Percentiles rank a stretch among this genome's conserved stretches.
Evolutionary conservation across 352 stramenopile species (phyloP).

Genomic region (Phytophthora boehmeriae): DNA sequence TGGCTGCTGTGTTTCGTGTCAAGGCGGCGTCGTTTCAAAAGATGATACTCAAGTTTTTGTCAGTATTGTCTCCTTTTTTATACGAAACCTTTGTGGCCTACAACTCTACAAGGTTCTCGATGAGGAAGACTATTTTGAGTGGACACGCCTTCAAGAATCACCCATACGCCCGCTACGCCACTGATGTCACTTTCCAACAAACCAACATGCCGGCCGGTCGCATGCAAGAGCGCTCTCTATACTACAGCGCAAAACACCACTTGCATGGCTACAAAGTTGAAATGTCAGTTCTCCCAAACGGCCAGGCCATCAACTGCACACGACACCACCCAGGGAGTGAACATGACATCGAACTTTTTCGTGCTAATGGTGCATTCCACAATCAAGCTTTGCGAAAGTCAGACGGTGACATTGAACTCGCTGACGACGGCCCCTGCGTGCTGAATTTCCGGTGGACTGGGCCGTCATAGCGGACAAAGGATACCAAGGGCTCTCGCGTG

Average conservation of each 20-base stretch:
- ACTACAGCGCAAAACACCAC: slow-evolving; percentile 21
- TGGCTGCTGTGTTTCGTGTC: background rate
- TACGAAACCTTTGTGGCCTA: background rate
- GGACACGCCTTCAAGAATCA: slow-evolving; percentile 12
- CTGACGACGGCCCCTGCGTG: background rate
- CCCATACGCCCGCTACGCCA: slow-evolving; percentile 19
- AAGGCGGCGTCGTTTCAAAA: slow-evolving; percentile 3
- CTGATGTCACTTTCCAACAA: slow-evolving; percentile 26
- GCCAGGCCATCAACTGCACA: slow-evolving; percentile 16
- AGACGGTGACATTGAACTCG: background rate
- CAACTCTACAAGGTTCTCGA: background rate
- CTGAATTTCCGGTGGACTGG: slow-evolving; percentile 3
- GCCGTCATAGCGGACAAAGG: slow-evolving; percentile 5
- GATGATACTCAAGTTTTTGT: slow-evolving; percentile 1
- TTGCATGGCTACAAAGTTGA: slow-evolving; percentile 28
- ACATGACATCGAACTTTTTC: slow-evolving; percentile 11
- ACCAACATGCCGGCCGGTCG: slow-evolving; percentile 8
- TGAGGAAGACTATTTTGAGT: slow-evolving; percentile 4
- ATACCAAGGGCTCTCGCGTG: slow-evolving; percentile 5
- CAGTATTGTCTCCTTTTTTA: background rate
- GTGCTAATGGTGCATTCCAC: slow-evolving; percentile 12
- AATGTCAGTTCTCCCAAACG: slow-evolving; percentile 21
- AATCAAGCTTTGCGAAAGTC: slow-evolving; percentile 1
- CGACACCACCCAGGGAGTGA: slow-evolving; percentile 6
- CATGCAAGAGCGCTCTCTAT: slow-evolving; percentile 1